phyloP scores from a whole-genome alignment of 1,139 yeast genomes.

The Schwanniomyces etchellsii region DNA sequence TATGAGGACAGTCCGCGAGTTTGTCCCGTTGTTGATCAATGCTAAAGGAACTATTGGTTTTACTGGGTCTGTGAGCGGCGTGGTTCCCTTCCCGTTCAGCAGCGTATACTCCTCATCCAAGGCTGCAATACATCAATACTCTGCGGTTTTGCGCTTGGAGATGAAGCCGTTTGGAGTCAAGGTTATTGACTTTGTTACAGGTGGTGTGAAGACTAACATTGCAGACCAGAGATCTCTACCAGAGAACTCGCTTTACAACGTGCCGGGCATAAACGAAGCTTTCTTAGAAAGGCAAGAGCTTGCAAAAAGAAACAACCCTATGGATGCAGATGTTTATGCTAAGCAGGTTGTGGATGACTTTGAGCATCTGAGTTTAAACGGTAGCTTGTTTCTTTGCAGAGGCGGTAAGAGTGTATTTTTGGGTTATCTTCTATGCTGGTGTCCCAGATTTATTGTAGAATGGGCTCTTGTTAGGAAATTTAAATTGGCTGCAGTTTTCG shows the following conservation, averaged over 20 bases:
- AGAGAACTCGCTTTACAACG: slow-evolving; percentile 46
- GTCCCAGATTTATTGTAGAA: slow-evolving; percentile 50
- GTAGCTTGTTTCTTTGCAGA: slow-evolving; percentile 42
- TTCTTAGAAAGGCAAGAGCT: slow-evolving; percentile 50
- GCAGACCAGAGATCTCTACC: slow-evolving; percentile 51
- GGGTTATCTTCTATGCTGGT: slow-evolving; percentile 23
- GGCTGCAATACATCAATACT: slow-evolving; percentile 74
- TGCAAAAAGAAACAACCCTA: slow-evolving; percentile 58
- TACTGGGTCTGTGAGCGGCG: slow-evolving; percentile 70
- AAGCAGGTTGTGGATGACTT: slow-evolving; percentile 46
- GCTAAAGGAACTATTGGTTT: slow-evolving; percentile 70
- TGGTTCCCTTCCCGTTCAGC: slow-evolving; percentile 66
- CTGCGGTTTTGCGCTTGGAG: slow-evolving; percentile 58
- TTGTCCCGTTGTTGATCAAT: slow-evolving; percentile 51
- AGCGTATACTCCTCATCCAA: slow-evolving; percentile 65
- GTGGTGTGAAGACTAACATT: slow-evolving; percentile 66
- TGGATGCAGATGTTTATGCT: slow-evolving; percentile 55
- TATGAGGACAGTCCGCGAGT: slow-evolving; percentile 56
- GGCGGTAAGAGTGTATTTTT: slow-evolving; percentile 46
- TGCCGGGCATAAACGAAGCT: slow-evolving; percentile 45
- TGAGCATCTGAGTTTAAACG: slow-evolving; percentile 37
- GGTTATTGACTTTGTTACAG: slow-evolving; percentile 42
- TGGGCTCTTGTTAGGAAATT: slow-evolving; percentile 41
- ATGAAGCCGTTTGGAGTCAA: slow-evolving; percentile 68
- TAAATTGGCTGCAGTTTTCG: slow-evolving; percentile 30